Percentiles rank a stretch among this genome's conserved stretches.
Conservation (phyloP, 225 moss, liverwort and hornwort genomes). For the Pseudoscleropodium purum region DNA sequence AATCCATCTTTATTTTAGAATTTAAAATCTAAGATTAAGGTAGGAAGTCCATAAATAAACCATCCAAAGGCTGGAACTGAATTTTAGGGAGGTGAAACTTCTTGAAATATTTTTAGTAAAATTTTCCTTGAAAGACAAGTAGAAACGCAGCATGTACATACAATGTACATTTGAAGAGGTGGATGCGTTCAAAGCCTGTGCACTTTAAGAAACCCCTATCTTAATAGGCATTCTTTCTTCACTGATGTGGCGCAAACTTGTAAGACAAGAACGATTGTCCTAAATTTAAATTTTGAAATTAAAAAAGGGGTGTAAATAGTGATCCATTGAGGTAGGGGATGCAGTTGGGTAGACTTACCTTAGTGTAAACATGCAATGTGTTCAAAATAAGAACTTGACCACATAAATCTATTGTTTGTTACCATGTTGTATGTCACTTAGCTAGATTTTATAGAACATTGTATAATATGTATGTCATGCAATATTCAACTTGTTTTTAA, state of each 20-base stretch:
- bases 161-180: no score
- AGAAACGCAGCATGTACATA: no score
- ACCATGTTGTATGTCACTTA: neutral
- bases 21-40: no score
- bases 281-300: neutral
- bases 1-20: neutral
- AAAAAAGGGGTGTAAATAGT: neutral
- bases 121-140: no score
- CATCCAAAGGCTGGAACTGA: no score
- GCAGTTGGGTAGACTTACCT: neutral
- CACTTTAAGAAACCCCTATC: no score
- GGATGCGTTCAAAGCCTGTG: no score
- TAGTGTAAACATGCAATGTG: neutral
- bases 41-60: no score
- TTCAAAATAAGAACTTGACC: neutral
- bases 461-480: neutral
- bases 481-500: no score
- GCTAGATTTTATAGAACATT: neutral
- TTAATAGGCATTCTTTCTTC: neutral
- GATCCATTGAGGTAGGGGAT: rapidly evolving
- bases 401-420: neutral
- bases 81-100: no score
- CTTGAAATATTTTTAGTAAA: no score
- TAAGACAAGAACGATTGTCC: neutral
- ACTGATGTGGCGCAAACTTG: rapidly evolving